Conservation (phyloP, 352 stramenopile species). For the Pseudoperonospora humuli region DNA sequence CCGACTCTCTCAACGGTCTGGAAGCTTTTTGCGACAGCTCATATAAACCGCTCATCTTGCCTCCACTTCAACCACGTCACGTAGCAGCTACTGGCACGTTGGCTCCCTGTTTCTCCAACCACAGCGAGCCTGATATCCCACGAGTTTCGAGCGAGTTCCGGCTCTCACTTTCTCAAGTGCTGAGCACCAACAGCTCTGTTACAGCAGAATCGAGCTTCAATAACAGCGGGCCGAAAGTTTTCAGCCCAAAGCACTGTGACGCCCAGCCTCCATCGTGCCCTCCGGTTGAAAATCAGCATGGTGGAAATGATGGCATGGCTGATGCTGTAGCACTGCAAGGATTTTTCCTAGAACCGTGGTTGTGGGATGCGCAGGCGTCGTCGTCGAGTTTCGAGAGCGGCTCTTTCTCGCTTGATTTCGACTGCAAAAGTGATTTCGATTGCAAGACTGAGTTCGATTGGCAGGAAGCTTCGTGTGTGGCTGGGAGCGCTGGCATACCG, state of each 20-base stretch:
- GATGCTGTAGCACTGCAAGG: slow-evolving; percentile 34
- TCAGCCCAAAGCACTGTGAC: slow-evolving; percentile 21
- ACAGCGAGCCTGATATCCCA: slow-evolving; percentile 9
- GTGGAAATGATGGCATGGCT: slow-evolving; percentile 6
- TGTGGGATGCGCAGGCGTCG: slow-evolving; percentile 42
- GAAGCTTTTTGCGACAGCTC: slow-evolving; percentile 48
- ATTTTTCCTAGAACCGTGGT: slow-evolving; percentile 57
- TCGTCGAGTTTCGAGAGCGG: slow-evolving; percentile 36
- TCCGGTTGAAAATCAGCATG: background rate
- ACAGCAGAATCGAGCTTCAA: slow-evolving; percentile 6
- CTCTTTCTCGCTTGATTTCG: slow-evolving; percentile 39
- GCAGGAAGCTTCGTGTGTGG: slow-evolving; percentile 18
- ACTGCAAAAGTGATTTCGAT: slow-evolving; percentile 15
- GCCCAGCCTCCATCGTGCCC: slow-evolving; percentile 33
- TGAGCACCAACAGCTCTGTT: slow-evolving; percentile 7
- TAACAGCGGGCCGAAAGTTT: slow-evolving; percentile 14
- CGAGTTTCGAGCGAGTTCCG: slow-evolving; percentile 27
- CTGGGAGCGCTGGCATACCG: slow-evolving; percentile 15
- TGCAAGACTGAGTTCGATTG: slow-evolving; percentile 40
- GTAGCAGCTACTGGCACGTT: slow-evolving; percentile 22
- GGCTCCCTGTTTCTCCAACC: slow-evolving; percentile 17
- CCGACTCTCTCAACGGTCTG: slow-evolving; percentile 25
- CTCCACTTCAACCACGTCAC: slow-evolving; percentile 35
- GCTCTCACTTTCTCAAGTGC: slow-evolving; percentile 11
- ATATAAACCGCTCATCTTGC: slow-evolving; percentile 41